Evolutionary conservation across 495 filamentous ascomycete genomes (phyloP).

Genomic region (Elasticomyces elasticus): DNA sequence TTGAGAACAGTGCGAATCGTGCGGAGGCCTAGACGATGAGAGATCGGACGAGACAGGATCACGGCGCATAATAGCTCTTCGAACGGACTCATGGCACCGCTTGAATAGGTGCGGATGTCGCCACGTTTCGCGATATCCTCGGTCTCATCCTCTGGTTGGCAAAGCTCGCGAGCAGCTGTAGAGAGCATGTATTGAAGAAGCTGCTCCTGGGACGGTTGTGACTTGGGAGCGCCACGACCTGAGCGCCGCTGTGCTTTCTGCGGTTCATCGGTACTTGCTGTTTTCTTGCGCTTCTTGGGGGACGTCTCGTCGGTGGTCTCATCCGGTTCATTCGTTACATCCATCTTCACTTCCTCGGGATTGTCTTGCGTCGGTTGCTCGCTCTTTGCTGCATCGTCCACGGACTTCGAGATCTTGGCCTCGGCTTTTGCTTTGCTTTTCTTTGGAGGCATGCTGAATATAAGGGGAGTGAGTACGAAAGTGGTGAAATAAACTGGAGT

Average conservation of each 20-base stretch:
- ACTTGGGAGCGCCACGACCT: conserved; percentile 11
- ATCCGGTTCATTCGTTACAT: neutral
- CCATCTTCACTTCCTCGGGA: neutral
- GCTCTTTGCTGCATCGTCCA: neutral
- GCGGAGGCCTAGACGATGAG: conserved; percentile 28
- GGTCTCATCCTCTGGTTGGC: conserved; percentile 29
- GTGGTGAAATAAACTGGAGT: neutral
- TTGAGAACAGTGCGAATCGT: conserved; percentile 33
- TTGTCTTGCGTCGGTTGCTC: neutral
- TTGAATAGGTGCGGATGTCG: conserved; percentile 23
- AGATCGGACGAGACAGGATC: conserved; percentile 30
- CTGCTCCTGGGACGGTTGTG: conserved; percentile 12
- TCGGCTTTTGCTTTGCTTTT: conserved; percentile 3
- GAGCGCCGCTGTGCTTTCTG: conserved; percentile 19
- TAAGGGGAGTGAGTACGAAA: neutral
- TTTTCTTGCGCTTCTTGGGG: conserved; percentile 17
- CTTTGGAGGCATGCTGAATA: conserved; percentile 5
- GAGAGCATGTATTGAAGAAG: conserved; percentile 29
- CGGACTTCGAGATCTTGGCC: neutral
- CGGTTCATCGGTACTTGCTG: conserved; percentile 5
- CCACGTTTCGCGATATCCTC: conserved; percentile 18
- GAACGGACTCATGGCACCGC: conserved; percentile 25
- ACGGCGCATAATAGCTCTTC: conserved; percentile 30
- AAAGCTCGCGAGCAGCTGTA: conserved; percentile 18
- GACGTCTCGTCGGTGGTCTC: conserved; percentile 1